Evolutionary conservation across 73 alveolate genomes (phyloP), one percentile per base, ranked within the genome.

Genomic region (Paramecium biaurelia): DNA sequence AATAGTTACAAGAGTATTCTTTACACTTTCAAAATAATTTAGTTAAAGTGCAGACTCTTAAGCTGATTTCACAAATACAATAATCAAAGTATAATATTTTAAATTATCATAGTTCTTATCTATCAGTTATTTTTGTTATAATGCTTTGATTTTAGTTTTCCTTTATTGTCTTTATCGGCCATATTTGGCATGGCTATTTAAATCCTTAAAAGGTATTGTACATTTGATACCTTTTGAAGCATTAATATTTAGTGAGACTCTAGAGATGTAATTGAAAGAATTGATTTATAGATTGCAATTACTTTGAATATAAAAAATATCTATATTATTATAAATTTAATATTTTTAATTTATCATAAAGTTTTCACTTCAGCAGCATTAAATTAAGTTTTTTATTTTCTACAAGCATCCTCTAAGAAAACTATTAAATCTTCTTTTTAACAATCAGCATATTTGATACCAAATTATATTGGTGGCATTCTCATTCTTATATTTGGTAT

Each of bases 401-500:
- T 63, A 63, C 26, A 63, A 2, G 84, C 38, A 72, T 72, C 86
- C 8, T 72, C 86, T 72, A 72, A 37, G 24, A 72, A 72, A 12
- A 28, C 58, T 14, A 72, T 0, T 18, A 72, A 72, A 38, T 72
- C 86, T 18, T 72, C 86, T 38, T 57, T 72, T 35, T 9, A 15
- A 20, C 86, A 72, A 38, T 72, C 86, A 34, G 59, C n/a, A 38
- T 35, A 2, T 35, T n/a, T 32, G 7, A 72, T 72, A 7, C 86
- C 86, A 11, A 43, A 49, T 34, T 79, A 47, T 1, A 79, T 41
- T n/a, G 90, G 90, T 15, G 24, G 76, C 7, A 79, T 23, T 41
- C 32, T 79, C 70, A 79, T 79, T 79, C 56, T 79, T 43, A 79
- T 14, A 43, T 41, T 79, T 41, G 90, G 90, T 30, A 43, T 45